Percentiles rank a stretch among this genome's conserved stretches.
Conservation (phyloP, 2,329 filamentous ascomycete species). For the Sphaerulina populicola region DNA sequence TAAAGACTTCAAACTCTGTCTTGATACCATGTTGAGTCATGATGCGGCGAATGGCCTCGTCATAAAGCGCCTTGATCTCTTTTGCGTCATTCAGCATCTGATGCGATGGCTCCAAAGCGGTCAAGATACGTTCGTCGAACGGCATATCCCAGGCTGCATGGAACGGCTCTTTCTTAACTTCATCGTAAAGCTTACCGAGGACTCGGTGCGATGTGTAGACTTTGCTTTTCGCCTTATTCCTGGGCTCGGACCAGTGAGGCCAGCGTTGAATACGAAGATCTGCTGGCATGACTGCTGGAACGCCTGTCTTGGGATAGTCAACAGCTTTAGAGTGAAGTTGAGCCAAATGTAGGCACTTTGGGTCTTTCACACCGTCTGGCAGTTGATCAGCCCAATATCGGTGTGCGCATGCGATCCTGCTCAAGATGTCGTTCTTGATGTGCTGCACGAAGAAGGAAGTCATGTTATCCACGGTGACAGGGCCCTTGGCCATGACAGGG, state of each 20-base stretch:
- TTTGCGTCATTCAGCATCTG: slow-evolving; percentile 51
- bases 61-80: slow-evolving; percentile 67
- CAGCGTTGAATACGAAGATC: slow-evolving; percentile 55
- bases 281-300: slow-evolving; percentile 59
- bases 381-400: slow-evolving; percentile 61
- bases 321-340: slow-evolving; percentile 81
- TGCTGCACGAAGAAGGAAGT: slow-evolving; percentile 81
- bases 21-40: slow-evolving; percentile 76
- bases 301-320: slow-evolving; percentile 86
- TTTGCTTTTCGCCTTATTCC: slow-evolving; percentile 36
- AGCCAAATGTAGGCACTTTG: slow-evolving; percentile 65
- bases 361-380: slow-evolving; percentile 55
- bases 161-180: slow-evolving; percentile 61
- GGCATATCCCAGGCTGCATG: slow-evolving; percentile 59
- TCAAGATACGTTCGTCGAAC: slow-evolving; percentile 70
- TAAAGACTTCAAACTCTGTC: slow-evolving; percentile 89
- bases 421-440: slow-evolving; percentile 81
- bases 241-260: slow-evolving; percentile 78
- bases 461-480: slow-evolving; percentile 65
- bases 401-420: slow-evolving; percentile 72
- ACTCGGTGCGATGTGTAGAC: slow-evolving; percentile 62
- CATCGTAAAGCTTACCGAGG: slow-evolving; percentile 75
- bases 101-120: slow-evolving; percentile 50
- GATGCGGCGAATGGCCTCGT: slow-evolving; percentile 64
- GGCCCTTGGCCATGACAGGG: slow-evolving; percentile 48